Evolutionary conservation across 2,329 filamentous ascomycete genomes (phyloP).

Genomic region (Madurella mycetomatis): DNA sequence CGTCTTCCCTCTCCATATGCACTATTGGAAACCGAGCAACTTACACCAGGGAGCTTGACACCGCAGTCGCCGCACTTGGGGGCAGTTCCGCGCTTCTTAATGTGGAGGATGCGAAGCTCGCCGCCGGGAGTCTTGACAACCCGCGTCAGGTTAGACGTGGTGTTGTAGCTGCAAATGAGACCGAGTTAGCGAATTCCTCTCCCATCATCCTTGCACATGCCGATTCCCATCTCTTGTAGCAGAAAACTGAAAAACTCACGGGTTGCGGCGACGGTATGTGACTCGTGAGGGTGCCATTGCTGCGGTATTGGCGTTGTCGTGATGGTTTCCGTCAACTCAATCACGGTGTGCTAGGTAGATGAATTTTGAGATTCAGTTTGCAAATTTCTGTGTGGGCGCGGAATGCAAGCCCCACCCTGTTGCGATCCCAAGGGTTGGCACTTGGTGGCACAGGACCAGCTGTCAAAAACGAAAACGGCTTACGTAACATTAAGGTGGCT

Average conservation of each 20-base stretch:
- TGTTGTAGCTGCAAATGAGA: slow-evolving; percentile 75
- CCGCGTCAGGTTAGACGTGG: slow-evolving; percentile 92
- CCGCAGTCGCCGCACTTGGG: slow-evolving; percentile 99
- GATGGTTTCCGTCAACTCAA: slow-evolving; percentile 26
- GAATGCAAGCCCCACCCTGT: slow-evolving; percentile 24
- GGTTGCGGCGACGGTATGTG: slow-evolving; percentile 73
- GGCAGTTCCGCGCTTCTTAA: slow-evolving; percentile 98
- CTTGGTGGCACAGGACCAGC: slow-evolving; percentile 1
- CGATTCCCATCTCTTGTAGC: not conserved
- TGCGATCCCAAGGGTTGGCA: slow-evolving; percentile 13
- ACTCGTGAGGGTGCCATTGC: slow-evolving; percentile 58
- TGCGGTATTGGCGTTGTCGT: slow-evolving; percentile 38
- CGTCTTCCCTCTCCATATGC: not conserved
- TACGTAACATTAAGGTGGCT: slow-evolving; percentile 17
- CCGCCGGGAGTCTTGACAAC: slow-evolving; percentile 95
- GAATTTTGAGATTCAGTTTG: slow-evolving; percentile 27
- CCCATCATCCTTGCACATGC: not conserved
- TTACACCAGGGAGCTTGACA: slow-evolving; percentile 94
- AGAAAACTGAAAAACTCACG: slow-evolving; percentile 51
- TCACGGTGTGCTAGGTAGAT: slow-evolving; percentile 26
- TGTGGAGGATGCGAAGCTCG: slow-evolving; percentile 92
- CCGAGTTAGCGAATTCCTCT: slow-evolving; percentile 16
- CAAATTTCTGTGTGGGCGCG: slow-evolving; percentile 30
- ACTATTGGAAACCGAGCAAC: slow-evolving; percentile 41
- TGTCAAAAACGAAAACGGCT: slow-evolving; percentile 5